phyloP scores from a whole-genome alignment of 257 asterid genomes.

The Ajuga chamaepitys region DNA sequence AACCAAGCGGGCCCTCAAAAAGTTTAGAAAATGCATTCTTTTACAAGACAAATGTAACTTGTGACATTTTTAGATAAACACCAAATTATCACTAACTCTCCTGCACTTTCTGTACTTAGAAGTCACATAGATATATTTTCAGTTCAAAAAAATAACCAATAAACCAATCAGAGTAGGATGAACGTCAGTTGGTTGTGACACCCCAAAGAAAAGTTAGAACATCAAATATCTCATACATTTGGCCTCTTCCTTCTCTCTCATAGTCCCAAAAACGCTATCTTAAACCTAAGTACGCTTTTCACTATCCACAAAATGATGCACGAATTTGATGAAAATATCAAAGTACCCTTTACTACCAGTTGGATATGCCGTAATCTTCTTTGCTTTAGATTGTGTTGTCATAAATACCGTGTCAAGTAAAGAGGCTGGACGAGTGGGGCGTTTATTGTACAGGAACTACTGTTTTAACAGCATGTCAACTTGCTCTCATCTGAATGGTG shows the following conservation, averaged over 20 bases:
- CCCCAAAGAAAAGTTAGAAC: background rate
- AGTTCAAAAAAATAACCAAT: background rate
- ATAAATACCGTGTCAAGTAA: background rate
- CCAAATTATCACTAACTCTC: no score
- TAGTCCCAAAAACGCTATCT: background rate
- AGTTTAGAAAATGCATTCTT: no score
- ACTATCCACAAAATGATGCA: background rate
- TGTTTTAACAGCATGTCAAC: background rate
- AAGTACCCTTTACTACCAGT: background rate
- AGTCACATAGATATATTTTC: background rate
- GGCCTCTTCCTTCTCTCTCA: background rate
- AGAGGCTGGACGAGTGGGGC: slow-evolving; percentile 4
- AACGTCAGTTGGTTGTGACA: background rate
- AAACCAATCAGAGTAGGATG: background rate
- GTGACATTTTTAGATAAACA: no score
- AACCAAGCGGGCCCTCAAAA: no score
- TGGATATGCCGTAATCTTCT: background rate
- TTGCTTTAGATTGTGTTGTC: background rate
- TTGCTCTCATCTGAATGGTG: background rate
- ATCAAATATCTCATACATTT: background rate
- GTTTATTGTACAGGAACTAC: background rate
- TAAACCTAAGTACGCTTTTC: background rate
- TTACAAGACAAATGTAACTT: no score
- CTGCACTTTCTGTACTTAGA: no score
- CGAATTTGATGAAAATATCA: background rate